Evolutionary conservation across 2,329 filamentous ascomycete genomes (phyloP), one percentile per base, ranked within the genome.

Genomic region (Samsoniella hepiali): DNA sequence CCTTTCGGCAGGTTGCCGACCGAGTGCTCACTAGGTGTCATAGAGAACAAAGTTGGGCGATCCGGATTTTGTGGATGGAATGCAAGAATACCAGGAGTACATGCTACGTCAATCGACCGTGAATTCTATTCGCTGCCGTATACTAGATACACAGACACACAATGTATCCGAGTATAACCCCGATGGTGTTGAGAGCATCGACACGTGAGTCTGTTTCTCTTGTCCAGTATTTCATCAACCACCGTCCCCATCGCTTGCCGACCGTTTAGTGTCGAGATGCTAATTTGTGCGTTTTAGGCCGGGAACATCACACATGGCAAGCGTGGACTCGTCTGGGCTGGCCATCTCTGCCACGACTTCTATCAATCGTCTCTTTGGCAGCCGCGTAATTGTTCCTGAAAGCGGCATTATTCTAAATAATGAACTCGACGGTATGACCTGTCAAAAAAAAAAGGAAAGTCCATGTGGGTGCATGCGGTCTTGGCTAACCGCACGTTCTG

Each of bases 291-390:
- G 7, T 2, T 27, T 3, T 27, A 91, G 88, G 0, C 87, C 85
- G 0, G 89, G 89, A 0, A 91, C 89, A 0, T 85, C 83, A 1
- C 88, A 90, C 53, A 72, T 91, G 1, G 87, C 90, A 0, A 78
- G 86, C 0, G 86, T 87, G 1, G 92, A 96, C 72, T 77, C 79
- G 45, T 83, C 81, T 1, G 92, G 91, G 0, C 75, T 96, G 67
- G 84, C 90, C 13, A 83, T 96, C 58, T 89, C 89, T 0, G 79
- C 93, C 1, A 96, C 92, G 0, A 93, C 91, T 0, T 96, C 92
- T 0, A 79, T 96, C 65, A 96, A 96, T 73, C 78, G 91, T 6
- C 79, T 91, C 1, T 96, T 96, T 68, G 92, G 92, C 9, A 91
- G 86, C 9, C 82, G 83, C 3, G 69, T 95, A 49, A 85, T 95